These are phyloP conservation scores for Oenanthe javanica DNA, from an alignment of 140 eudicot species.

Conservation along the genomic window DNA sequence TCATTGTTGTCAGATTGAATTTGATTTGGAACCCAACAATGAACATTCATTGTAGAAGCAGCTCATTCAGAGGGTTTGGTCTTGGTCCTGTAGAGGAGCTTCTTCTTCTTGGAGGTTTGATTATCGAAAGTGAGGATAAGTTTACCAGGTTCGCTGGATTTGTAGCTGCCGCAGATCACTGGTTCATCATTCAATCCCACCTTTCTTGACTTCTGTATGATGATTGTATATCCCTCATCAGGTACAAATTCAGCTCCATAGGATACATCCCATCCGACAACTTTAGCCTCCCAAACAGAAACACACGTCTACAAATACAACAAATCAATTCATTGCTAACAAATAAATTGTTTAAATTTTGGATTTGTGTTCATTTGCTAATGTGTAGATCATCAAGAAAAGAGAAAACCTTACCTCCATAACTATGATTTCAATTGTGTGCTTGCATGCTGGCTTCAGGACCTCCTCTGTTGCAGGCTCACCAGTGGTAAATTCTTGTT, in stretches of 20 bases:
- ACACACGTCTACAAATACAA: conserved; percentile 49
- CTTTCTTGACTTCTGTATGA: conserved; percentile 69
- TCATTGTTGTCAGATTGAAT: conserved; percentile 7
- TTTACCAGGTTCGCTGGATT: conserved; percentile 76
- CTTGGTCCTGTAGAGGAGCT: conserved; percentile 83
- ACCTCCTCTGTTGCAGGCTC: conserved; percentile 63
- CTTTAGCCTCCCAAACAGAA: conserved; percentile 81
- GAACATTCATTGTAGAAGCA: not conserved
- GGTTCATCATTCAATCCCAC: conserved; percentile 57
- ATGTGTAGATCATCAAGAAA: no score
- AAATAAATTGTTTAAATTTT: not conserved
- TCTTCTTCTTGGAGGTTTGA: conserved; percentile 87
- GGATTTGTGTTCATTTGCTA: not conserved
- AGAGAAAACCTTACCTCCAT: conserved; percentile 46
- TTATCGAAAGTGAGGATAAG: conserved; percentile 76
- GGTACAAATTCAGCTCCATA: conserved; percentile 95
- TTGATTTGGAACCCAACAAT: conserved; percentile 6
- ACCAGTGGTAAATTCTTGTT: conserved; percentile 51
- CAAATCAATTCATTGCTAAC: not conserved
- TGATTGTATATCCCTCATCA: conserved; percentile 75
- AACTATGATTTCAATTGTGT: conserved; percentile 59
- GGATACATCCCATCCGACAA: conserved; percentile 68
- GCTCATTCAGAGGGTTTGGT: conserved; percentile 59
- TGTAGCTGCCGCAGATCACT: conserved; percentile 55
- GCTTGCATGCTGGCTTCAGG: conserved; percentile 69